phyloP scores from a whole-genome alignment of 257 asterid species.

The Solanum habrochaites region DNA sequence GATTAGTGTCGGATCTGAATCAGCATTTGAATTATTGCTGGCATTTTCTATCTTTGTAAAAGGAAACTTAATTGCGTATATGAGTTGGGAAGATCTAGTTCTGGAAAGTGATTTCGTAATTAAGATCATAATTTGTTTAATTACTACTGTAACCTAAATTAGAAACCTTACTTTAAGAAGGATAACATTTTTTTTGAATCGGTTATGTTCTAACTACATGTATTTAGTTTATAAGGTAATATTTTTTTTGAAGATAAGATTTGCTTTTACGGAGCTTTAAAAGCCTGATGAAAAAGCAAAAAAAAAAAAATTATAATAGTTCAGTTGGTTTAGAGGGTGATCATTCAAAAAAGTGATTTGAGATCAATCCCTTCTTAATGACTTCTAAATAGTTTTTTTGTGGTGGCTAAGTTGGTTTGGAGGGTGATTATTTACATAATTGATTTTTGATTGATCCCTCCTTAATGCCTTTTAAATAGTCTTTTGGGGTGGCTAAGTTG shows the following conservation, averaged over 20 bases:
- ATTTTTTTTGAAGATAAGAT: neutral
- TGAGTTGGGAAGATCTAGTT: neutral
- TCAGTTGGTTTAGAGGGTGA: too few species aligned
- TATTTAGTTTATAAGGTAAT: neutral
- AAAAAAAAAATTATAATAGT: neutral
- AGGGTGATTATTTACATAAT: neutral
- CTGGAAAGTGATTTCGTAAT: neutral
- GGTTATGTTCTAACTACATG: neutral
- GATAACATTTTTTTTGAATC: neutral
- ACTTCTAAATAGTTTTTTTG: too few species aligned
- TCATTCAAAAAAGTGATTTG: too few species aligned
- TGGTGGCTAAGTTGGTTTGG: neutral
- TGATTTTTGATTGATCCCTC: neutral
- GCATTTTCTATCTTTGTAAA: neutral
- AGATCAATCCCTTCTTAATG: too few species aligned
- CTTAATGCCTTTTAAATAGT: too few species aligned
- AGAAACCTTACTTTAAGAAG: neutral
- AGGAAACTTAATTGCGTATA: neutral
- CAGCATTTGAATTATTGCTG: neutral
- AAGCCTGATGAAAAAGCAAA: neutral
- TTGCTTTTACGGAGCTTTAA: neutral
- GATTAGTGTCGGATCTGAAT: neutral
- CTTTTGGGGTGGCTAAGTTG: too few species aligned
- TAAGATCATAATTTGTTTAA: neutral
- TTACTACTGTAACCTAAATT: neutral